phyloP scores from a whole-genome alignment of 2,329 filamentous ascomycete species.

The Cladosporium sp. region DNA sequence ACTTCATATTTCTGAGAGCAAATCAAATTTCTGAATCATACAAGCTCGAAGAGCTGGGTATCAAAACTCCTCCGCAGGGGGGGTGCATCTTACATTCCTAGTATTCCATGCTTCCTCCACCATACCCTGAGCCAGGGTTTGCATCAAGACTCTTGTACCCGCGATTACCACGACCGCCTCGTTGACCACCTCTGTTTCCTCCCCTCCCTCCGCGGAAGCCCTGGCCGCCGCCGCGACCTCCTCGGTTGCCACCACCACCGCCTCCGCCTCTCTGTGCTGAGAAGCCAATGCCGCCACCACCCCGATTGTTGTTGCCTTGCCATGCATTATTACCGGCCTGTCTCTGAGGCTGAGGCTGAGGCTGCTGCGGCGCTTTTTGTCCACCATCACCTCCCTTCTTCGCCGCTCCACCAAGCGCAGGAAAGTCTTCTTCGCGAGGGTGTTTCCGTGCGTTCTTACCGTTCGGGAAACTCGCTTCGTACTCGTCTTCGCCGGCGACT shows the following conservation, averaged over 20 bases:
- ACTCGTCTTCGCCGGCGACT: constrained; percentile 56
- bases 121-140: constrained; percentile 31
- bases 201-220: constrained; percentile 17
- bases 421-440: constrained; percentile 51
- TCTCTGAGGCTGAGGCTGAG: neutral
- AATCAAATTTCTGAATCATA: no score
- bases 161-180: constrained; percentile 26
- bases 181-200: constrained; percentile 23
- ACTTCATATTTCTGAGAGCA: no score
- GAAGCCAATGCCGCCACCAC: constrained; percentile 30
- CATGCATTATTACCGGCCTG: constrained; percentile 34
- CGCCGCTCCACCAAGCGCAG: constrained; percentile 27
- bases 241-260: constrained; percentile 35
- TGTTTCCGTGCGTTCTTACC: constrained; percentile 56
- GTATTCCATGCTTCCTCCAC: constrained; percentile 34
- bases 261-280: constrained; percentile 32
- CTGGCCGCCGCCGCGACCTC: constrained; percentile 43
- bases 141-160: constrained; percentile 43
- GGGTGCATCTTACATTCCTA: constrained; percentile 11
- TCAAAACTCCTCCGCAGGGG: neutral
- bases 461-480: constrained; percentile 39
- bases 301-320: constrained; percentile 43
- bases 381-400: constrained; percentile 25
- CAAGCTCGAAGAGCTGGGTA: no score
- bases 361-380: constrained; percentile 31